Conservation (phyloP, 495 filamentous ascomycete species). For the Penicillium fimorum region DNA sequence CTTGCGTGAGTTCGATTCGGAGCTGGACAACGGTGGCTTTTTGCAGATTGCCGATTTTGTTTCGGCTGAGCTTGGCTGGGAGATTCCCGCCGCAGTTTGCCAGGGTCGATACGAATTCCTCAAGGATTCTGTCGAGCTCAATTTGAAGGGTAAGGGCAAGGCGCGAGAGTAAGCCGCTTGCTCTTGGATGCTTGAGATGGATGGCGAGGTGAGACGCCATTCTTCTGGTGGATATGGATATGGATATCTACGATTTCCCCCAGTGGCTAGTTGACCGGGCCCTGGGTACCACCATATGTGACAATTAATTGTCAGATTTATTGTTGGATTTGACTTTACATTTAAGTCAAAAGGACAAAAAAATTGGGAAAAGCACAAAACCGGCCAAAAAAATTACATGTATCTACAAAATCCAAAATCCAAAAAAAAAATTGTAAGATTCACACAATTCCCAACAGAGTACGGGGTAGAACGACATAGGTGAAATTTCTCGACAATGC, state of each 20-base stretch:
- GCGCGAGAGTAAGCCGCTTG: not conserved
- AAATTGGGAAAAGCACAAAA: not conserved
- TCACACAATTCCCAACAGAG: not conserved
- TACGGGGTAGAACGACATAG: not conserved
- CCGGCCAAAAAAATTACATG: not conserved
- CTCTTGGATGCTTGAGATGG: not conserved
- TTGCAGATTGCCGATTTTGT: not conserved
- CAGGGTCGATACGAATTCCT: not conserved
- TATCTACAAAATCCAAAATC: not conserved
- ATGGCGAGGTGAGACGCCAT: not conserved
- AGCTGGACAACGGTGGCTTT: not conserved
- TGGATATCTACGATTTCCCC: not conserved
- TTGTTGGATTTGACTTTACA: not conserved
- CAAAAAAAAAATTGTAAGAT: conserved; percentile 2
- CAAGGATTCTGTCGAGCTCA: not conserved
- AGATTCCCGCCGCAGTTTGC: not conserved
- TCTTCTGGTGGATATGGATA: not conserved
- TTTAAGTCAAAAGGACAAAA: not conserved
- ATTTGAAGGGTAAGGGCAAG: not conserved
- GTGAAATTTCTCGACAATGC: not conserved
- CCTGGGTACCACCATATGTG: not conserved
- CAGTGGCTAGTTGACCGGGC: conserved; percentile 3
- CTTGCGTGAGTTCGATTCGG: not conserved
- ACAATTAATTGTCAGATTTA: not conserved
- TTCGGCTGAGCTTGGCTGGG: not conserved